Conservation (phyloP, 192 early-diverging fungal genomes). For the Geranomyces variabilis region DNA sequence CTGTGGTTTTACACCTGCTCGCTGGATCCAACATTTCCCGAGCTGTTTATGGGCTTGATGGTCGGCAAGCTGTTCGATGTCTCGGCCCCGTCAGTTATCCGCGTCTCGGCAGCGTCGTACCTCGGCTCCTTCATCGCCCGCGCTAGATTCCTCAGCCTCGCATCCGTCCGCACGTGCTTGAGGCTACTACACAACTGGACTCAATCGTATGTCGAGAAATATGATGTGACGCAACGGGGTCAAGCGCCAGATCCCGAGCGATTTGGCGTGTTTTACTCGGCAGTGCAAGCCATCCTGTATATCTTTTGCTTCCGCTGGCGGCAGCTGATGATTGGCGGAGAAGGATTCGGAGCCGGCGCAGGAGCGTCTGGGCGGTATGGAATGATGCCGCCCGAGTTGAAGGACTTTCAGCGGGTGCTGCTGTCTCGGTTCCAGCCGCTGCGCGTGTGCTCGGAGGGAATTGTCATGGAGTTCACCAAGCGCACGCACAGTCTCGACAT, state of each 20-base stretch:
- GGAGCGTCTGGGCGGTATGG: constrained; percentile 26
- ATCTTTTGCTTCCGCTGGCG: constrained; percentile 95
- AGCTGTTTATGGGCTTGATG: constrained; percentile 79
- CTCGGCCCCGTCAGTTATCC: constrained; percentile 64
- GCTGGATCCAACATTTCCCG: constrained; percentile 66
- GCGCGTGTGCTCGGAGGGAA: constrained; percentile 74
- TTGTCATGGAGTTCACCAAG: constrained; percentile 85
- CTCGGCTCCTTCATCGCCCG: constrained; percentile 86
- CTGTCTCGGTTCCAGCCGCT: constrained; percentile 80
- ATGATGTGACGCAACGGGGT: constrained; percentile 48
- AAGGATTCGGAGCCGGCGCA: constrained; percentile 3
- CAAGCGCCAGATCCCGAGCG: constrained; percentile 58
- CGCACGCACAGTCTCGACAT: constrained; percentile 78
- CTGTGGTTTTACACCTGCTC: constrained; percentile 82
- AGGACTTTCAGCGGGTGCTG: constrained; percentile 73
- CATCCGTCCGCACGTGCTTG: constrained; percentile 67
- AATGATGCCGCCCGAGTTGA: constrained; percentile 48
- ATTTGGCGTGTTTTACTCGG: constrained; percentile 82
- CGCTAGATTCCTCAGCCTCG: constrained; percentile 73
- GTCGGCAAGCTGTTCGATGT: constrained; percentile 62
- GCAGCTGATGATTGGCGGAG: constrained; percentile 60
- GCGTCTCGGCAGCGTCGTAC: constrained; percentile 81
- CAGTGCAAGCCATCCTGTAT: constrained; percentile 88
- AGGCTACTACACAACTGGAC: constrained; percentile 72
- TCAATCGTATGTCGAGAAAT: constrained; percentile 65